Conservation (phyloP, 2,329 filamentous ascomycete genomes). For the Ophiocordyceps camponoti-floridani region DNA sequence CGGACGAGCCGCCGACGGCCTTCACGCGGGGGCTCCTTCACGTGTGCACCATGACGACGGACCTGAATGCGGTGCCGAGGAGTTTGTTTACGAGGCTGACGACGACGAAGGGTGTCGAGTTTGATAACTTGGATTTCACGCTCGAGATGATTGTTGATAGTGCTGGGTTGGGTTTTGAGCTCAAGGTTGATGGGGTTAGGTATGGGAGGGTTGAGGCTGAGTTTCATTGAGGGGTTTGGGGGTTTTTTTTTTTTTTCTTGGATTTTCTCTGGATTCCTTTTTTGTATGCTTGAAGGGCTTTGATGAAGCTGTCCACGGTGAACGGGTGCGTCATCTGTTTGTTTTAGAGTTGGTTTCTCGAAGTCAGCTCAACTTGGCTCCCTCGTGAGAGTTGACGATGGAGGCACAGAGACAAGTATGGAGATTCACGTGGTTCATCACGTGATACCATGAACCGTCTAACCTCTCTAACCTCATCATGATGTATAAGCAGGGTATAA, state of each 20-base stretch:
- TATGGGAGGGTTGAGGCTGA: conserved; percentile 65
- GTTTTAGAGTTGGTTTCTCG: too few species aligned
- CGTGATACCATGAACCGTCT: too few species aligned
- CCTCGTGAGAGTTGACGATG: too few species aligned
- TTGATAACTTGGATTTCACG: conserved; percentile 67
- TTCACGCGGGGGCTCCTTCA: conserved; percentile 46
- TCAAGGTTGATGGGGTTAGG: conserved; percentile 60
- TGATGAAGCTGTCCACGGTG: too few species aligned
- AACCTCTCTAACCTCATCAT: too few species aligned
- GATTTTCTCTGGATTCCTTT: too few species aligned
- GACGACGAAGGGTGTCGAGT: conserved; percentile 63
- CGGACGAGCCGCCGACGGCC: conserved; percentile 43
- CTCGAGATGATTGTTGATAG: conserved; percentile 72
- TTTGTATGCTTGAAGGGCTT: too few species aligned
- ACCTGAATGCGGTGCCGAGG: conserved; percentile 57
- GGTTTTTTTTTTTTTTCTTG: not conserved
- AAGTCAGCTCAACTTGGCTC: too few species aligned
- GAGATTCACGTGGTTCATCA: too few species aligned
- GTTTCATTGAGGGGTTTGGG: conserved; percentile 43
- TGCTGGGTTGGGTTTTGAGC: conserved; percentile 57
- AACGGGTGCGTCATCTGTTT: too few species aligned
- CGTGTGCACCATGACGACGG: conserved; percentile 67
- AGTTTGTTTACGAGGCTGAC: conserved; percentile 58
- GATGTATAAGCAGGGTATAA: too few species aligned
- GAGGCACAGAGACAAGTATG: too few species aligned